These are phyloP conservation scores for Pseudogymnoascus sp. DNA, from an alignment of 2,329 filamentous ascomycete genomes.

Conservation along the genomic window DNA sequence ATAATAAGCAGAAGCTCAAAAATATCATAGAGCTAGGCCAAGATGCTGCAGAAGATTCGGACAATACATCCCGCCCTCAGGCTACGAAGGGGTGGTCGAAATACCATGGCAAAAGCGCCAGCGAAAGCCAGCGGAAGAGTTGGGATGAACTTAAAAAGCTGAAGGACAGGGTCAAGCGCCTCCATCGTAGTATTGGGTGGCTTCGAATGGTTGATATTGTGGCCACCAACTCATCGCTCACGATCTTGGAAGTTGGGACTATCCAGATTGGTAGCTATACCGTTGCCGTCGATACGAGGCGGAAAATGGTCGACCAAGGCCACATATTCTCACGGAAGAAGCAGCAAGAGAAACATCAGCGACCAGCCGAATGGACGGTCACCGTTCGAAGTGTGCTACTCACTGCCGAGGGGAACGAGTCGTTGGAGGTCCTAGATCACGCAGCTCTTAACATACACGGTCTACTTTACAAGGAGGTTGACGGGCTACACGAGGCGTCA, in stretches of 20 bases:
- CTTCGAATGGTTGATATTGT: constrained; percentile 83
- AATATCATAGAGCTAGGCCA: constrained; percentile 13
- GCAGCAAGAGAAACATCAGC: constrained; percentile 52
- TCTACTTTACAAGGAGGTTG: constrained; percentile 73
- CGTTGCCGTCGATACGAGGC: constrained; percentile 80
- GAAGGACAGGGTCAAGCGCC: constrained; percentile 77
- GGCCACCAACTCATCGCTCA: constrained; percentile 69
- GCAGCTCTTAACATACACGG: constrained; percentile 86
- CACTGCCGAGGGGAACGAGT: constrained; percentile 74
- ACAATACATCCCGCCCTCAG: neutral
- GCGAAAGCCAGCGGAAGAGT: constrained; percentile 42
- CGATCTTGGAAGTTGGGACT: constrained; percentile 72
- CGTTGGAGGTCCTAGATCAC: constrained; percentile 81
- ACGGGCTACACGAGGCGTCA: constrained; percentile 83
- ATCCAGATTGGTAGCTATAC: constrained; percentile 79
- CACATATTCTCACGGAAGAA: constrained; percentile 79
- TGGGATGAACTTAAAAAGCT: constrained; percentile 72
- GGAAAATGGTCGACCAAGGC: constrained; percentile 83
- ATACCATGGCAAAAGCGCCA: constrained; percentile 17
- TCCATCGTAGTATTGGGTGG: constrained; percentile 84
- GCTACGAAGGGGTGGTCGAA: constrained; percentile 9
- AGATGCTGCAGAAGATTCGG: constrained; percentile 21
- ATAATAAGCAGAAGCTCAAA: constrained; percentile 30
- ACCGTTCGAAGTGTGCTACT: constrained; percentile 80
- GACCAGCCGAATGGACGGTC: constrained; percentile 90